Evolutionary conservation across 345 rosid genomes (phyloP).

Genomic region (Rubroshorea leprosula): DNA sequence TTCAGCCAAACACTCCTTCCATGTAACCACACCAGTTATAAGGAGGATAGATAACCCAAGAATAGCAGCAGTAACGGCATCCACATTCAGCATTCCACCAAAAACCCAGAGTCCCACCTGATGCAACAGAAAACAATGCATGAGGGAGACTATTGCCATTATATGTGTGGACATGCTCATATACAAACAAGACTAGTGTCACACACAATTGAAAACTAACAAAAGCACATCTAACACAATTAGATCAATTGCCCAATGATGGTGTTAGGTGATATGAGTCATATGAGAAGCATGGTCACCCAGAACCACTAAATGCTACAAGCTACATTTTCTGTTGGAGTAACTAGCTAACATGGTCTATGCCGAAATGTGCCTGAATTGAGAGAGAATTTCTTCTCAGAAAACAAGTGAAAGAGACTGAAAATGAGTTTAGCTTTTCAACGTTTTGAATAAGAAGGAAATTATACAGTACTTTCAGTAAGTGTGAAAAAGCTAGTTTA

Average conservation of each 20-base stretch:
- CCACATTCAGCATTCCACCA: conserved; percentile 71
- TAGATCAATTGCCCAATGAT: too few species aligned
- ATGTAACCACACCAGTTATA: conserved; percentile 87
- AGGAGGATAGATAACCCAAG: conserved; percentile 94
- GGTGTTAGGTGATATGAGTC: too few species aligned
- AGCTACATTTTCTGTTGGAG: neutral
- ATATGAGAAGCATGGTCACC: neutral
- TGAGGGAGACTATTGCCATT: too few species aligned
- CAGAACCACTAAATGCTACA: neutral
- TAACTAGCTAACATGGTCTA: too few species aligned
- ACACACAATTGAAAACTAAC: too few species aligned
- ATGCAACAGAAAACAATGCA: conserved; percentile 9
- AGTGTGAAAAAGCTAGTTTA: neutral
- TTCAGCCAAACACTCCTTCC: conserved; percentile 98
- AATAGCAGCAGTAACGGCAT: conserved; percentile 99
- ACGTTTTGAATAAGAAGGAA: too few species aligned
- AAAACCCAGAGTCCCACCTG: conserved; percentile 98
- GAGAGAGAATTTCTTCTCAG: too few species aligned
- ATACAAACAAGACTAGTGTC: neutral
- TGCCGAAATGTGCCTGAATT: too few species aligned
- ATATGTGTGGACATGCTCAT: too few species aligned
- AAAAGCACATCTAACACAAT: neutral
- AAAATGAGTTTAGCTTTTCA: too few species aligned
- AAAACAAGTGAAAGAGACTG: too few species aligned
- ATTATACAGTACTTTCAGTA: too few species aligned